phyloP scores from a whole-genome alignment of 768 basidiomycete species.

The Suillus subalutaceus region DNA sequence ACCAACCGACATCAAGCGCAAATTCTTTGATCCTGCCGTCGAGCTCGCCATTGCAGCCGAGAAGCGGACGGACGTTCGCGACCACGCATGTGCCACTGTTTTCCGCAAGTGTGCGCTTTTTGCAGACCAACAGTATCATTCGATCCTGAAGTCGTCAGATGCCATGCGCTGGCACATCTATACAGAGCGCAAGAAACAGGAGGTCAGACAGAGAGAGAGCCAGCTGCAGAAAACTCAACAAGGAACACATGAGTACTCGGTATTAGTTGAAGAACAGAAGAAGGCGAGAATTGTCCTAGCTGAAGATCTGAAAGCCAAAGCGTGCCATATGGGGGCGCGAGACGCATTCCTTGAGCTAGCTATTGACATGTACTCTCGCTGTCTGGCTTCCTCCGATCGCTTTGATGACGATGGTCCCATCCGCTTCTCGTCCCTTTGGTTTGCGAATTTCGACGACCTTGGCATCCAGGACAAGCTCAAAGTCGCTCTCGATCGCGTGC shows the following conservation, averaged over 20 bases:
- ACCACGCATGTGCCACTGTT: slow-evolving; percentile 53
- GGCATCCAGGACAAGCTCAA: slow-evolving; percentile 47
- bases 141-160: slow-evolving; percentile 70
- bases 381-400: slow-evolving; percentile 66
- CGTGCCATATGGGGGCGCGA: slow-evolving; percentile 45
- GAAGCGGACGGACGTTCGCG: slow-evolving; percentile 23
- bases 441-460: slow-evolving; percentile 76
- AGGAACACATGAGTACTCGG: slow-evolving; percentile 22
- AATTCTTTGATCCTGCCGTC: slow-evolving; percentile 73
- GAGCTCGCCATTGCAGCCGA: slow-evolving; percentile 30
- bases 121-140: slow-evolving; percentile 84
- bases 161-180: slow-evolving; percentile 70
- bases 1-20: slow-evolving; percentile 65
- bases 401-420: slow-evolving; percentile 81
- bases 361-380: slow-evolving; percentile 83
- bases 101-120: slow-evolving; percentile 87
- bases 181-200: slow-evolving; percentile 68
- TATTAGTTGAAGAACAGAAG: slow-evolving; percentile 39
- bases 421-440: slow-evolving; percentile 89
- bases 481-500: slow-evolving; percentile 57
- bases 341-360: slow-evolving; percentile 72
- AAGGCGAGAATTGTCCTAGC: slow-evolving; percentile 52
- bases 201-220: slow-evolving; percentile 58
- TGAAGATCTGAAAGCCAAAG: slow-evolving; percentile 53
- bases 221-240: slow-evolving; percentile 31